These are phyloP conservation scores for Cinchona pubescens DNA, from an alignment of 257 asterid genomes.

Conservation along the genomic window DNA sequence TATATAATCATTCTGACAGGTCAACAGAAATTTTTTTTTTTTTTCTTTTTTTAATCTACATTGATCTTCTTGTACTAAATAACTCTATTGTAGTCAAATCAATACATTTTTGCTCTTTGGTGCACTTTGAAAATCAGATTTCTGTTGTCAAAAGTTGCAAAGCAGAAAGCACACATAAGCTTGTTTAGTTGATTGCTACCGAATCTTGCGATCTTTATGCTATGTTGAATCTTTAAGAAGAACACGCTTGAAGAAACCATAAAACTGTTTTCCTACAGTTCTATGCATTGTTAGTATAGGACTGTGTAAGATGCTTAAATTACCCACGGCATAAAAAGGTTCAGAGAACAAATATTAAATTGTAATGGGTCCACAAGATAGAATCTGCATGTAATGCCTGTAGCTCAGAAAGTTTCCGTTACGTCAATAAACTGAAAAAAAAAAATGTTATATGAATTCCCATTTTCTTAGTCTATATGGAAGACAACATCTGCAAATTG, in stretches of 20 bases:
- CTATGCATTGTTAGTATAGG: too few relatives aligned
- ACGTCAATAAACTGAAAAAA: neutral
- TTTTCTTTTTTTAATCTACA: constrained; percentile 8
- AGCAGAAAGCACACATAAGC: neutral
- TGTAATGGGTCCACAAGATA: neutral
- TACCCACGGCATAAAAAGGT: neutral
- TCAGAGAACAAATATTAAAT: too few relatives aligned
- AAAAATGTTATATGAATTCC: neutral
- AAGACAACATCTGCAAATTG: neutral
- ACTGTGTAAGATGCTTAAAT: too few relatives aligned
- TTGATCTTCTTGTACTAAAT: neutral
- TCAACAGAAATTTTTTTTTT: constrained; percentile 26
- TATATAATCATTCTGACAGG: constrained; percentile 93
- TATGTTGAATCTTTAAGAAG: neutral
- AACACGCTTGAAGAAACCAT: too few relatives aligned
- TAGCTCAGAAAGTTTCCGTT: neutral
- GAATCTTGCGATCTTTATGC: neutral
- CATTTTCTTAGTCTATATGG: too few relatives aligned
- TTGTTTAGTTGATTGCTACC: neutral
- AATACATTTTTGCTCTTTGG: neutral
- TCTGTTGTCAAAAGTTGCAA: neutral
- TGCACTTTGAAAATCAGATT: constrained; percentile 1
- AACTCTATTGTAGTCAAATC: neutral
- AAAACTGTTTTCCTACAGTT: neutral
- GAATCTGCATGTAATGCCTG: neutral